phyloP scores from a whole-genome alignment of 2,329 filamentous ascomycete species.

The Trichophyton rubrum region DNA sequence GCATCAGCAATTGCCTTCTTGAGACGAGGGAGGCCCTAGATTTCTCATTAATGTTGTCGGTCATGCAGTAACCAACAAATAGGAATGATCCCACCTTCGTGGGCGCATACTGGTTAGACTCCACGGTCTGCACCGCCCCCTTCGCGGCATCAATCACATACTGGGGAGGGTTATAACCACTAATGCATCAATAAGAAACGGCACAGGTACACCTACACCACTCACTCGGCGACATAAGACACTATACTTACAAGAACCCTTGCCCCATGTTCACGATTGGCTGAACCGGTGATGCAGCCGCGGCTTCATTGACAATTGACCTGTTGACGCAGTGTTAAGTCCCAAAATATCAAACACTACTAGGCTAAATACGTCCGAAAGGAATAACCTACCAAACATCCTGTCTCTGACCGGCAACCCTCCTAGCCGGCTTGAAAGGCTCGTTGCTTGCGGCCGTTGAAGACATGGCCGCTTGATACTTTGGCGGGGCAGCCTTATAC shows the following conservation, averaged over 20 bases:
- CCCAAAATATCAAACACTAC: neutral
- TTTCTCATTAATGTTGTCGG: neutral
- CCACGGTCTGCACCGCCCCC: conserved; percentile 72
- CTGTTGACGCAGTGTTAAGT: conserved; percentile 22
- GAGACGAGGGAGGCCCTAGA: conserved; percentile 65
- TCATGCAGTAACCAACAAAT: neutral
- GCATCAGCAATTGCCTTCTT: conserved; percentile 88
- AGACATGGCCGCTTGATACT: conserved; percentile 23
- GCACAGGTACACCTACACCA: neutral
- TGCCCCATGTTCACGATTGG: conserved; percentile 60
- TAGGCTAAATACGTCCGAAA: neutral
- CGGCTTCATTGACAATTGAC: conserved; percentile 57
- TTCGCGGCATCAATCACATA: conserved; percentile 91
- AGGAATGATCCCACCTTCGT: conserved; percentile 49
- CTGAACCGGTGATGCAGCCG: conserved; percentile 49
- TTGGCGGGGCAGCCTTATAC: neutral
- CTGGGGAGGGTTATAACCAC: conserved; percentile 80
- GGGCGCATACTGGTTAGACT: conserved; percentile 97
- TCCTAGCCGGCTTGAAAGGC: conserved; percentile 35
- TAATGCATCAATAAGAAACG: conserved; percentile 13
- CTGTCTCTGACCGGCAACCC: conserved; percentile 39
- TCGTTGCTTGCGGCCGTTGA: conserved; percentile 27
- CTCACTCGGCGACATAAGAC: neutral
- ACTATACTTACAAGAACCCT: conserved; percentile 41
- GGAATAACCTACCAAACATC: conserved; percentile 35